Conservation (phyloP, 23 red algal genomes). For the Gracilaria gracilis region DNA sequence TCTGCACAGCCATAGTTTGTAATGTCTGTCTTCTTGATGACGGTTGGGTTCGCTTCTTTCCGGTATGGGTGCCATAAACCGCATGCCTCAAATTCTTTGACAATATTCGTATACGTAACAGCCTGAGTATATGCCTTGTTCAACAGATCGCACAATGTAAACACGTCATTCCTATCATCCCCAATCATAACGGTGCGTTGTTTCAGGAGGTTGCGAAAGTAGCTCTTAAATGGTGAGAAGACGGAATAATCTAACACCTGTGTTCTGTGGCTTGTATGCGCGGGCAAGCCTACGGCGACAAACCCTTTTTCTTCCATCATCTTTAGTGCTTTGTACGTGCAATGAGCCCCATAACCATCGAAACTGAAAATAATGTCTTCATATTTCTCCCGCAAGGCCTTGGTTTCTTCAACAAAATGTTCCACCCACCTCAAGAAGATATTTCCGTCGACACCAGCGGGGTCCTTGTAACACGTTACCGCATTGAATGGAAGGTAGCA, state of each 20-base stretch:
- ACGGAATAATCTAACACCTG: neutral
- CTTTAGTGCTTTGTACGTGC: neutral
- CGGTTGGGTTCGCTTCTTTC: neutral
- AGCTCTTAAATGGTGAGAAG: neutral
- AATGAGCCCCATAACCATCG: slow-evolving; percentile 18
- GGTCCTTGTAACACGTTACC: neutral
- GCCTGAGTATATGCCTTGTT: neutral
- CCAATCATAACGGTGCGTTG: neutral
- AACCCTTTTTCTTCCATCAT: neutral
- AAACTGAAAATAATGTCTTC: neutral
- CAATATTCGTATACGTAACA: neutral
- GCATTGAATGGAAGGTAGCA: neutral
- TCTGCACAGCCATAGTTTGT: neutral
- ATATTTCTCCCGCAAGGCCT: neutral
- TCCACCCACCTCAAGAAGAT: neutral
- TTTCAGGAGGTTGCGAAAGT: neutral
- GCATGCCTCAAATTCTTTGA: neutral
- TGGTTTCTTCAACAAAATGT: slow-evolving; percentile 4
- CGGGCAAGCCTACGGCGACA: neutral
- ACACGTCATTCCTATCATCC: neutral
- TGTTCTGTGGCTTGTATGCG: neutral
- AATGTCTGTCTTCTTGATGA: neutral
- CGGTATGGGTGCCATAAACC: neutral
- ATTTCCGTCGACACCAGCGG: neutral
- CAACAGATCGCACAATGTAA: neutral